Conservation (phyloP, 768 basidiomycete species). For the Tylopilus intermedius region DNA sequence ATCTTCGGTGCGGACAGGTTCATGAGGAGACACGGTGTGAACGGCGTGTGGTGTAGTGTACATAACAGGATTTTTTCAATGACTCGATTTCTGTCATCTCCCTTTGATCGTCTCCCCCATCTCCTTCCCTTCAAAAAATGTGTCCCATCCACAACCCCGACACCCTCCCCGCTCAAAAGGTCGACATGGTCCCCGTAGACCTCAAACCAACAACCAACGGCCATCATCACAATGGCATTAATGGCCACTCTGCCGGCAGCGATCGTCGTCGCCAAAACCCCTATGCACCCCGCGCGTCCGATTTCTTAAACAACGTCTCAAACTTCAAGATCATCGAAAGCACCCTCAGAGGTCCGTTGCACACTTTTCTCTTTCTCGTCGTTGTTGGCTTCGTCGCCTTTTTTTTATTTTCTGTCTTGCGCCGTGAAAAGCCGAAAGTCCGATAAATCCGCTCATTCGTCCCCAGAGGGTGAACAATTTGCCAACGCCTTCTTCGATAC, state of each 20-base stretch:
- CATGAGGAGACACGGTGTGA: conserved; percentile 83
- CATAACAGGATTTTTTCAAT: background rate
- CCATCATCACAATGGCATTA: conserved; percentile 37
- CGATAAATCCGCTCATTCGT: conserved; percentile 12
- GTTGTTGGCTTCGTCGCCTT: no score
- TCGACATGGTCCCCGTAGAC: conserved; percentile 71
- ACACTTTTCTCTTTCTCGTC: background rate
- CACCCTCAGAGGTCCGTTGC: conserved; percentile 77
- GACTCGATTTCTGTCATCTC: conserved; percentile 10
- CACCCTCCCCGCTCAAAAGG: conserved; percentile 35
- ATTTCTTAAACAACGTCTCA: conserved; percentile 87
- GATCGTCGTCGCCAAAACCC: conserved; percentile 57
- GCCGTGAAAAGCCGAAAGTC: conserved; percentile 6
- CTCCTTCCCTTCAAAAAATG: conserved; percentile 7
- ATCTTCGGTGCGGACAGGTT: conserved; percentile 62
- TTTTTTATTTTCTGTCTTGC: background rate
- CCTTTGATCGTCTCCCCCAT: background rate
- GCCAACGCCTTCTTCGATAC: conserved; percentile 99
- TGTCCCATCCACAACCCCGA: conserved; percentile 59
- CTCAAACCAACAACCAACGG: conserved; percentile 32
- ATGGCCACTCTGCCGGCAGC: conserved; percentile 31
- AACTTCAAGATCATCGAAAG: conserved; percentile 98
- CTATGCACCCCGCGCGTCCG: conserved; percentile 86
- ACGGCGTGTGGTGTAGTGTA: conserved; percentile 50
- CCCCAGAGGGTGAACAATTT: conserved; percentile 93